Evolutionary conservation across 2,329 filamentous ascomycete genomes (phyloP).

Genomic region (Colletotrichum sp.): DNA sequence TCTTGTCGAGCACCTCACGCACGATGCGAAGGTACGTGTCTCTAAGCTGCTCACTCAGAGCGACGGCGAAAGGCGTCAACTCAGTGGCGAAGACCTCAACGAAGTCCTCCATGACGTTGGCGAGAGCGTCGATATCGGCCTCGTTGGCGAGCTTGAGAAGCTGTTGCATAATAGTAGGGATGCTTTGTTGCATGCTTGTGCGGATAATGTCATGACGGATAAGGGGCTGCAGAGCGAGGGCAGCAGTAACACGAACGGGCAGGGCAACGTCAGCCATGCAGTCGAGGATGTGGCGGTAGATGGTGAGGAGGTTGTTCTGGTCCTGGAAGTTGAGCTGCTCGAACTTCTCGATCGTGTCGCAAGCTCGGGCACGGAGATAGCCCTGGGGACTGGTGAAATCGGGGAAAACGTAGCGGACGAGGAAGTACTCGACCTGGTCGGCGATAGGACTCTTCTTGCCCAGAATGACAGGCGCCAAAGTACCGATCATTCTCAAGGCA

Average conservation of each 20-base stretch:
- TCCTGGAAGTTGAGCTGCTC: slow-evolving; percentile 98
- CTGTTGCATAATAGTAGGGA: slow-evolving; percentile 99
- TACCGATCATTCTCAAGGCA: slow-evolving; percentile 95
- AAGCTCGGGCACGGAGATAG: slow-evolving; percentile 91
- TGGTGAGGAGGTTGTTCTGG: slow-evolving; percentile 90
- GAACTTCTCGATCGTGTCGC: slow-evolving; percentile 97
- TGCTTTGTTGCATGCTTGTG: slow-evolving; percentile 95
- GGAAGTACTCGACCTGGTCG: slow-evolving; percentile 97
- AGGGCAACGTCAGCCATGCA: slow-evolving; percentile 95
- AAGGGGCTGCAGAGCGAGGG: slow-evolving; percentile 90
- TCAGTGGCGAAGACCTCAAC: slow-evolving; percentile 98
- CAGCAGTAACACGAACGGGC: slow-evolving; percentile 92
- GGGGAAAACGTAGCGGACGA: slow-evolving; percentile 97
- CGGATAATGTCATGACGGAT: slow-evolving; percentile 96
- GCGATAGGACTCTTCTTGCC: slow-evolving; percentile 99
- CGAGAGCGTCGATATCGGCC: slow-evolving; percentile 94
- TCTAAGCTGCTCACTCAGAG: slow-evolving; percentile 91
- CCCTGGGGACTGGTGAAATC: slow-evolving; percentile 94
- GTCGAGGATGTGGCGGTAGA: slow-evolving; percentile 96
- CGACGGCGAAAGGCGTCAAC: slow-evolving; percentile 94
- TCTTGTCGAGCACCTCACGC: slow-evolving; percentile 85
- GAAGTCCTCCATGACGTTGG: slow-evolving; percentile 99
- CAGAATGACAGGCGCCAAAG: slow-evolving; percentile 89
- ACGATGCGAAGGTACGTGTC: slow-evolving; percentile 97
- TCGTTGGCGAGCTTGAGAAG: slow-evolving; percentile 96